Evolutionary conservation across 2,329 filamentous ascomycete genomes (phyloP).

Genomic region (Colletotrichum musicola): DNA sequence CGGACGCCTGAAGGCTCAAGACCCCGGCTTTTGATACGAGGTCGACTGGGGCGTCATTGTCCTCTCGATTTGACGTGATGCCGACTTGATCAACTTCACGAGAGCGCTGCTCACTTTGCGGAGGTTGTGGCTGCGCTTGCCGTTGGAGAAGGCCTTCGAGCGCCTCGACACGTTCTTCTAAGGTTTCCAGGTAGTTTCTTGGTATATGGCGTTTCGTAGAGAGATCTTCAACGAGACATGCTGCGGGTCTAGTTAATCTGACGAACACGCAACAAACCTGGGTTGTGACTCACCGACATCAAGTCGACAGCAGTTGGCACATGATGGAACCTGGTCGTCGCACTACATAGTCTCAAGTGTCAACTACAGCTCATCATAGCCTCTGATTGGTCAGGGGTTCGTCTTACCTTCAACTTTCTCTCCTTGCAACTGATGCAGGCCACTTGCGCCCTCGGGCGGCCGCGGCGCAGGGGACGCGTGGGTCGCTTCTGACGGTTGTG

Average conservation of each 20-base stretch:
- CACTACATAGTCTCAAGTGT: no score
- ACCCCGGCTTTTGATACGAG: constrained; percentile 3
- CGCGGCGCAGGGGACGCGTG: neutral
- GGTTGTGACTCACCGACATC: neutral
- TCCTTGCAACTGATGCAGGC: constrained; percentile 15
- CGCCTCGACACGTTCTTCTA: constrained; percentile 45
- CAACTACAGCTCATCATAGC: no score
- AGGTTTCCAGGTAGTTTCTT: constrained; percentile 44
- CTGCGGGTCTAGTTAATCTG: neutral
- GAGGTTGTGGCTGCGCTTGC: neutral
- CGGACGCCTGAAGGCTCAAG: constrained; percentile 11
- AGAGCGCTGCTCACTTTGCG: neutral
- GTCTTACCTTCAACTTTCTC: constrained; percentile 4
- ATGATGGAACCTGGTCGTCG: constrained; percentile 13
- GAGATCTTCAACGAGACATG: constrained; percentile 46
- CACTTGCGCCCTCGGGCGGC: neutral
- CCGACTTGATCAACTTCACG: neutral
- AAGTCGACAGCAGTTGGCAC: constrained; percentile 15
- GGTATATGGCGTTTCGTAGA: constrained; percentile 44
- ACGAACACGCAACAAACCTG: neutral
- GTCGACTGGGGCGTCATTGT: neutral
- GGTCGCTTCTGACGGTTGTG: neutral
- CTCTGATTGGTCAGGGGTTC: neutral
- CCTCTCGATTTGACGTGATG: neutral
- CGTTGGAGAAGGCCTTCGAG: constrained; percentile 40